Evolutionary conservation across 2,329 filamentous ascomycete species (phyloP).

Genomic region (Trichoderma atrobrunneum): DNA sequence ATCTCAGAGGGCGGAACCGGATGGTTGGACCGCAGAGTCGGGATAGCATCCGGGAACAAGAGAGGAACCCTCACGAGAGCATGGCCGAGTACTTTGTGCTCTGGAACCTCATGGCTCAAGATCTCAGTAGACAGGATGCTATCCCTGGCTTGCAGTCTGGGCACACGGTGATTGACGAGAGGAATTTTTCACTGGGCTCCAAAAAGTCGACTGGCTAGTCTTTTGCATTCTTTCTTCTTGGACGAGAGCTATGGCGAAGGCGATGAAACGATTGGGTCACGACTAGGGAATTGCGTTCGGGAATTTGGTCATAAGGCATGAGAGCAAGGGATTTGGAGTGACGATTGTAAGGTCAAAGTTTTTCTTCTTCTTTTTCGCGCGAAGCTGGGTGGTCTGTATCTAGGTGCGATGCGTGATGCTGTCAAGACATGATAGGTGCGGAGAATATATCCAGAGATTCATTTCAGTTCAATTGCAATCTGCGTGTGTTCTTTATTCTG

Average conservation of each 20-base stretch:
- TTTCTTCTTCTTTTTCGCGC: neutral
- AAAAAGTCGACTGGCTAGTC: neutral
- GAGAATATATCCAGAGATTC: conserved; percentile 7
- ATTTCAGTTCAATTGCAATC: neutral
- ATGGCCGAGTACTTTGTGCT: conserved; percentile 33
- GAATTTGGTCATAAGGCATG: conserved; percentile 10
- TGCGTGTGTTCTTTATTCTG: neutral
- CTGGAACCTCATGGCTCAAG: conserved; percentile 39
- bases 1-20: neutral
- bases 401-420: conserved; percentile 1
- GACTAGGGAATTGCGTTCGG: neutral
- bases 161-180: conserved; percentile 40
- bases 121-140: conserved; percentile 37
- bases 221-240: neutral
- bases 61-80: conserved; percentile 21
- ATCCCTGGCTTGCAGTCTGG: conserved; percentile 36
- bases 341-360: neutral
- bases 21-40: conserved; percentile 3
- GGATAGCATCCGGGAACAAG: conserved; percentile 11
- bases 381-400: conserved; percentile 9
- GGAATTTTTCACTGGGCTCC: conserved; percentile 32
- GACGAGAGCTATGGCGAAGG: neutral
- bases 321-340: neutral
- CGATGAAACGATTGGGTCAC: neutral
- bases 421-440: neutral